Evolutionary conservation across 2,329 filamentous ascomycete genomes (phyloP).

Genomic region (Xylariaceae sp.): DNA sequence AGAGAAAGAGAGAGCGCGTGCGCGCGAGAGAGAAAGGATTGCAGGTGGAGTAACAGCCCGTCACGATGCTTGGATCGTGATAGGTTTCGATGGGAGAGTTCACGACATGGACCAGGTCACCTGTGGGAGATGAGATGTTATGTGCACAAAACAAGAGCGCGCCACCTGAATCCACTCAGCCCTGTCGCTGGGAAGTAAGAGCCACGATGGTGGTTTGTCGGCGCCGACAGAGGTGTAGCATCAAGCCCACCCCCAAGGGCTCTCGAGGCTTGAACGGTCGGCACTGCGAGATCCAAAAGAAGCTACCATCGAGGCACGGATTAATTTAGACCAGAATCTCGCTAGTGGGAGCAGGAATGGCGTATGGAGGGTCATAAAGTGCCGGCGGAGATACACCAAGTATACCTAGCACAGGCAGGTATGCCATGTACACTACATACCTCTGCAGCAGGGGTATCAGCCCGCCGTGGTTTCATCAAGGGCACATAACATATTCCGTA

Average conservation of each 20-base stretch:
- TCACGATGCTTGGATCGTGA: conserved; percentile 8
- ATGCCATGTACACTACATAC: conserved; percentile 1
- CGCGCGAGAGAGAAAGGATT: conserved; percentile 5
- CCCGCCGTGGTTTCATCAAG: conserved; percentile 32
- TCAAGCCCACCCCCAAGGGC: conserved; percentile 5
- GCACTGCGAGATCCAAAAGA: conserved; percentile 9
- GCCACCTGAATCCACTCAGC: not conserved
- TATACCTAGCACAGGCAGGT: not conserved
- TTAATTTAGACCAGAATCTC: conserved; percentile 10
- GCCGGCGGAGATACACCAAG: conserved; percentile 17
- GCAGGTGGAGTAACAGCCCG: conserved; percentile 10
- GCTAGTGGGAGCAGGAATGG: not conserved
- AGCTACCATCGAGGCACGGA: not conserved
- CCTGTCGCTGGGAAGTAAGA: conserved; percentile 2
- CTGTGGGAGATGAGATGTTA: conserved; percentile 18
- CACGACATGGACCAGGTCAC: conserved; percentile 15
- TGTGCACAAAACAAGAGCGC: conserved; percentile 7
- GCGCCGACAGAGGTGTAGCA: conserved; percentile 10
- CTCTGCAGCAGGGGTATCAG: conserved; percentile 30
- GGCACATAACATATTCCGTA: conserved; percentile 22
- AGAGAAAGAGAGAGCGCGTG: not conserved
- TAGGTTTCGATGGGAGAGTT: conserved; percentile 16
- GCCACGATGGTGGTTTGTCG: conserved; percentile 8
- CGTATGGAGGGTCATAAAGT: conserved; percentile 9
- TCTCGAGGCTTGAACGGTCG: conserved; percentile 13